Evolutionary conservation across 2,329 filamentous ascomycete genomes (phyloP).

Genomic region (Scedosporium aurantiacum): DNA sequence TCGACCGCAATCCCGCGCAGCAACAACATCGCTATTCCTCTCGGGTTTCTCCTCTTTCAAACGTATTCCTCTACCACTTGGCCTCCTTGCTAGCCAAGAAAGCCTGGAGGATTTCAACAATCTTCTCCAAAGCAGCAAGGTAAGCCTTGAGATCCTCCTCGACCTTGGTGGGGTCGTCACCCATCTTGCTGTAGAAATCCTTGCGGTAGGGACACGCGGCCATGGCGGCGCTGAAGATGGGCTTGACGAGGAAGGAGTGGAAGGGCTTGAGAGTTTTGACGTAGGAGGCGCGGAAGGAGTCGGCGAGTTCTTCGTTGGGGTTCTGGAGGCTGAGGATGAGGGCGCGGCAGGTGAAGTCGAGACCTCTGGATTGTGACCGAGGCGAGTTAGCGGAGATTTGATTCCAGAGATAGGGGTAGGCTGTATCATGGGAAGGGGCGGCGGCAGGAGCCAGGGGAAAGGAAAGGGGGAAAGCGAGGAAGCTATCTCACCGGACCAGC

Average conservation of each 20-base stretch:
- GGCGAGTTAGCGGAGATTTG: not conserved
- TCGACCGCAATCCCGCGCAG: not conserved
- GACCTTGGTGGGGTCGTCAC: constrained; percentile 53
- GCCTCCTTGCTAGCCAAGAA: constrained; percentile 46
- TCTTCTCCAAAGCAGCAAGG: constrained; percentile 65
- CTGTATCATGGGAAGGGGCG: not conserved
- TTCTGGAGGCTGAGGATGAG: constrained; percentile 67
- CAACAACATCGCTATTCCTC: not conserved
- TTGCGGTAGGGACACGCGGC: constrained; percentile 83
- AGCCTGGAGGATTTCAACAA: constrained; percentile 62
- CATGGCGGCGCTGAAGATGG: constrained; percentile 89
- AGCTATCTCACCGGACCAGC: constrained; percentile 61
- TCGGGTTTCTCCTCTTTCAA: not conserved
- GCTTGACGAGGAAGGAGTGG: constrained; percentile 83
- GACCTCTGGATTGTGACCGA: constrained; percentile 46
- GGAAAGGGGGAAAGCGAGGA: not conserved
- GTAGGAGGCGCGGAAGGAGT: constrained; percentile 82
- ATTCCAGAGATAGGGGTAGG: not conserved
- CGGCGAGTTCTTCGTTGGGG: constrained; percentile 61
- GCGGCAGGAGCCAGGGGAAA: not conserved
- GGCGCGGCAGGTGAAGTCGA: constrained; percentile 85
- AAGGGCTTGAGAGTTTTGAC: constrained; percentile 78
- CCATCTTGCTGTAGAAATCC: constrained; percentile 86
- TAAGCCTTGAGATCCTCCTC: constrained; percentile 55
- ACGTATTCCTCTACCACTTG: constrained; percentile 35